Base-by-base conservation (phyloP, 305 asterid genomes). In the Coffea humblotiana region DNA sequence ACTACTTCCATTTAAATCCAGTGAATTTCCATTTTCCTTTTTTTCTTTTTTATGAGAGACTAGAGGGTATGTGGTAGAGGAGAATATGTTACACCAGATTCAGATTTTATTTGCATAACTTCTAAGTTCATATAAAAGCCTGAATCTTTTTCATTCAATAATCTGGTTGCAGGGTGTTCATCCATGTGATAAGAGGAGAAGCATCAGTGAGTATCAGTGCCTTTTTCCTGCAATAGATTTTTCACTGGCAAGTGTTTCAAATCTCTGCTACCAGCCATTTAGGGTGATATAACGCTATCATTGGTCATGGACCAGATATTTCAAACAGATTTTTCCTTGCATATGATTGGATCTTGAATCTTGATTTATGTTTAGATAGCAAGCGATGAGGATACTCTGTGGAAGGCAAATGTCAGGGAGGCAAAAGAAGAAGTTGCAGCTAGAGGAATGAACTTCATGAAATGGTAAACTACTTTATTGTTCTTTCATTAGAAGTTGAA, bases 111-210 rank as follows among this genome's bases (percentile, higher is more conserved):
- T 79, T 51, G 2, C 66, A 3, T 49, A 8, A 23, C 64, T 29
- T 61, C 60, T 13, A 11, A 45, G 32, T n/a, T 68, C 35, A 23
- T 23, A 37, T 75, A 58, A 51, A 32, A 13, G 49, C 10, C 35
- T 32, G 35, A 35, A 29, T 72, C 25, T 0, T 63, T 48, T 74
- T 7, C 21, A 35, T 70, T 10, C 43, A 40, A 54, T 25, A 35
- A 76, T 81, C 43, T 82, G 74, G 51, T 74, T 80, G 85, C 89
- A 94, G 98, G 98, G 98, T 82, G 93, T 94, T 86, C 97, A 91
- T 92, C 98, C 98, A 80, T 94, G 98, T 81, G 98, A 94, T 84
- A 86, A 85, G 90, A 88, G 98, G 84, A 92, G 97, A 89, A 94
- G 92, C 83, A 74, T 92, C 82, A 87, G 92, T n/a, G 97, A 92